These are phyloP conservation scores for Zelopaecilomyces penicillatus DNA, from an alignment of 2,329 filamentous ascomycete species.

Conservation along the genomic window DNA sequence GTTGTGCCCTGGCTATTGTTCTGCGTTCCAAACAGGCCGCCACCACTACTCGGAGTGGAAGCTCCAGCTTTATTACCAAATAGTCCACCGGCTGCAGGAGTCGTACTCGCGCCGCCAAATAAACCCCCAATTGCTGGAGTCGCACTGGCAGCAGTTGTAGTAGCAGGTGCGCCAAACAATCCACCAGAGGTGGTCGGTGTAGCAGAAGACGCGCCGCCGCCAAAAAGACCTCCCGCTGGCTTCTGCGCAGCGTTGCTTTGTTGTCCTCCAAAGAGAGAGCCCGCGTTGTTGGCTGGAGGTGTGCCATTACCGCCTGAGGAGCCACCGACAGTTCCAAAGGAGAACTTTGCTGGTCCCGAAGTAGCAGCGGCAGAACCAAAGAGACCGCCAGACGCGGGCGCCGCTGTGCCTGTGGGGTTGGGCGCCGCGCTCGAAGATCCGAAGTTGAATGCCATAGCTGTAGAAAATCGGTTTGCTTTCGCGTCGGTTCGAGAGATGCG, in stretches of 20 bases:
- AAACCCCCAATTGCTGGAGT: slow-evolving; percentile 17
- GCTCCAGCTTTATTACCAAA: slow-evolving; percentile 18
- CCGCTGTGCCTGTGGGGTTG: slow-evolving; percentile 25
- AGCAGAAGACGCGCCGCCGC: slow-evolving; percentile 16
- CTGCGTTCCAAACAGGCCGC: slow-evolving; percentile 18
- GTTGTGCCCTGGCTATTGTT: slow-evolving; percentile 14
- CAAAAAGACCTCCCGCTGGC: slow-evolving; percentile 19
- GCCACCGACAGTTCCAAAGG: slow-evolving; percentile 28
- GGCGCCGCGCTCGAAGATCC: slow-evolving; percentile 25
- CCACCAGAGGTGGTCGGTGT: slow-evolving; percentile 19
- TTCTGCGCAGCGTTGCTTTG: slow-evolving; percentile 18
- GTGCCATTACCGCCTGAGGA: slow-evolving; percentile 17
- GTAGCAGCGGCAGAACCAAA: slow-evolving; percentile 28
- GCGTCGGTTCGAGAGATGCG: too few relatives aligned
- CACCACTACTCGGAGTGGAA: slow-evolving; percentile 13
- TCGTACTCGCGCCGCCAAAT: slow-evolving; percentile 16
- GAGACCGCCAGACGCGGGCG: slow-evolving; percentile 31
- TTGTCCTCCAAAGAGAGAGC: slow-evolving; percentile 25
- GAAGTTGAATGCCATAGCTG: slow-evolving; percentile 33
- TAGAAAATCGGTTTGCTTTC: not conserved
- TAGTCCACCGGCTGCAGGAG: slow-evolving; percentile 13
- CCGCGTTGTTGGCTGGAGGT: slow-evolving; percentile 20
- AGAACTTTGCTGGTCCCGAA: slow-evolving; percentile 27
- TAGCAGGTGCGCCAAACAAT: slow-evolving; percentile 22
- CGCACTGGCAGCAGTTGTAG: slow-evolving; percentile 20